These are phyloP conservation scores for Daedaleopsis sinensis DNA, from an alignment of 768 basidiomycete species.

Conservation along the genomic window DNA sequence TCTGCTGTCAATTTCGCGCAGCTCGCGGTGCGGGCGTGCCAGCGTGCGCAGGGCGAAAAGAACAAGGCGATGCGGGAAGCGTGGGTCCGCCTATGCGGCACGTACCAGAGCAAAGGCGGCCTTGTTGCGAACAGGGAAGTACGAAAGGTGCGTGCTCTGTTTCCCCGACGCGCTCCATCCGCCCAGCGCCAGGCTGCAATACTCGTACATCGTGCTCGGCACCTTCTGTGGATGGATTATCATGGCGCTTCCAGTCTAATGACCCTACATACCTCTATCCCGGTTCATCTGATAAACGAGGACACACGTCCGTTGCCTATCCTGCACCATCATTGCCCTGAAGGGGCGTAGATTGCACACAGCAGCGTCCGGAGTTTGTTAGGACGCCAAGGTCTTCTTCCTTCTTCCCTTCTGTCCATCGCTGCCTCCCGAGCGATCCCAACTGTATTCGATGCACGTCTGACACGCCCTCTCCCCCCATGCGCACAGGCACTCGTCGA, in stretches of 20 bases:
- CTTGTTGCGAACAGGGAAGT: conserved; percentile 62
- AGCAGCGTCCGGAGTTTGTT: conserved; percentile 2
- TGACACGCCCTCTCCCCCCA: conserved; percentile 8
- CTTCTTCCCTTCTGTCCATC: conserved; percentile 2
- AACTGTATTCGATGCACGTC: conserved; percentile 14
- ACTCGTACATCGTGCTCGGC: conserved; percentile 1
- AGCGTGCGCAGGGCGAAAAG: conserved; percentile 80
- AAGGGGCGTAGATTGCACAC: not conserved
- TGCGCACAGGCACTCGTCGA: conserved; percentile 61
- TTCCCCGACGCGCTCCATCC: not conserved
- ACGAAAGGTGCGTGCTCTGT: conserved; percentile 53
- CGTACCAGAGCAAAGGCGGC: conserved; percentile 77
- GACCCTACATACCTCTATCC: not conserved
- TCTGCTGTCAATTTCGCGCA: conserved; percentile 87
- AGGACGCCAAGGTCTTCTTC: conserved; percentile 2
- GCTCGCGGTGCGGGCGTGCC: conserved; percentile 85
- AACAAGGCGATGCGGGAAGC: conserved; percentile 76
- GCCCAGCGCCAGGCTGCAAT: conserved; percentile 10
- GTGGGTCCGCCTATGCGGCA: conserved; percentile 84
- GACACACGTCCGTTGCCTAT: not conserved
- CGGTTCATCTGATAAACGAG: not conserved
- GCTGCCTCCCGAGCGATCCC: conserved; percentile 10
- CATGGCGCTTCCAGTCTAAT: not conserved
- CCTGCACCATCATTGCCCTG: not conserved
- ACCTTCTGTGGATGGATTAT: not conserved